phyloP scores from a whole-genome alignment of 2,329 filamentous ascomycete genomes.

The Fusarium penzigii region DNA sequence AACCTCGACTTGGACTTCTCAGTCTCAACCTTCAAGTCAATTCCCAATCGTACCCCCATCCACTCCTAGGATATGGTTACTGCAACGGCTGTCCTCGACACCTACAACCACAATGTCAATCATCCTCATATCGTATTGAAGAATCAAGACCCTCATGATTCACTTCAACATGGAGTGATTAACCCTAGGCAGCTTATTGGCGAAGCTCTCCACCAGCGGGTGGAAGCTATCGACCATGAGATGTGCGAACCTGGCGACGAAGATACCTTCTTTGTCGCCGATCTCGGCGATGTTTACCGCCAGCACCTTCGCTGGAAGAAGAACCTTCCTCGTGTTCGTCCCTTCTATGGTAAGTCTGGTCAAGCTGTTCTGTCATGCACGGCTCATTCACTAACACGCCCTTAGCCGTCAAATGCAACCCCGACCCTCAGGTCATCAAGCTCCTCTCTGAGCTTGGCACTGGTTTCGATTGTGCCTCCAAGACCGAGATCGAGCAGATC shows the following conservation, averaged over 20 bases:
- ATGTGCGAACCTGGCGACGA: conserved; percentile 89
- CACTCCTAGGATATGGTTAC: conserved; percentile 62
- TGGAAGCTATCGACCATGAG: conserved; percentile 82
- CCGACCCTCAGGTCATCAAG: conserved; percentile 83
- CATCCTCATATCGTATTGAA: conserved; percentile 51
- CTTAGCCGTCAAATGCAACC: conserved; percentile 98
- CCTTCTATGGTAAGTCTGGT: conserved; percentile 78
- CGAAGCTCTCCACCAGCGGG: conserved; percentile 81
- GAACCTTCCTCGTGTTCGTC: conserved; percentile 88
- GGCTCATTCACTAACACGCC: conserved; percentile 5
- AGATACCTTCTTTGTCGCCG: conserved; percentile 97
- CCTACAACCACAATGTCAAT: conserved; percentile 51
- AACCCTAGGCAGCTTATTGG: conserved; percentile 80
- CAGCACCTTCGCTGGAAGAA: conserved; percentile 98
- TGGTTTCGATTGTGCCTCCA: conserved; percentile 98
- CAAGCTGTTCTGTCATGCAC: background rate
- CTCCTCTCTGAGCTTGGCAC: conserved; percentile 87
- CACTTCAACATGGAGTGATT: conserved; percentile 43
- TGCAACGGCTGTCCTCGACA: conserved; percentile 61
- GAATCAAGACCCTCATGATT: conserved; percentile 41
- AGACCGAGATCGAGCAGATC: conserved; percentile 93
- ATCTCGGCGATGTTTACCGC: conserved; percentile 97
- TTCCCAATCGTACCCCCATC: conserved; percentile 17
- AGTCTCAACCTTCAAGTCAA: conserved; percentile 15
- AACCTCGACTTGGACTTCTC: background rate